A percentile compares a stretch with the other conserved stretches of the same genome.
phyloP scores from a whole-genome alignment of 495 filamentous ascomycete species.

The Xylaria bambusicola region DNA sequence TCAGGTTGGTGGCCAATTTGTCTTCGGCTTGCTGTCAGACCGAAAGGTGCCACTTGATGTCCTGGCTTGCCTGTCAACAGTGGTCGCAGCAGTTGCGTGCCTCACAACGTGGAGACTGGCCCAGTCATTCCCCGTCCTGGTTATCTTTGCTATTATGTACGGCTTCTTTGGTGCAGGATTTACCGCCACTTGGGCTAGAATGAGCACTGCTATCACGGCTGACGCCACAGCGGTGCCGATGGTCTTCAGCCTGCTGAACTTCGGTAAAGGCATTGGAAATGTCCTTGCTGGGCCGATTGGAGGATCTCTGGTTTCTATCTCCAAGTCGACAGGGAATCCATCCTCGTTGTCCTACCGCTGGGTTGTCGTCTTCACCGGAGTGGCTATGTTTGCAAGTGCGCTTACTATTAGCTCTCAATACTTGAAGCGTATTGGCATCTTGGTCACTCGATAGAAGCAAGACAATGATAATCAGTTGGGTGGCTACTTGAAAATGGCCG shows the following conservation, averaged over 20 bases:
- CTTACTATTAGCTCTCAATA: slow-evolving; percentile 2
- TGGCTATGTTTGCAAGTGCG: slow-evolving; percentile 4
- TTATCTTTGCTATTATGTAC: slow-evolving; percentile 37
- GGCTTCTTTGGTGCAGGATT: slow-evolving; percentile 44
- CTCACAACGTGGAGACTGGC: slow-evolving; percentile 37
- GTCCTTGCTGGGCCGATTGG: slow-evolving; percentile 10
- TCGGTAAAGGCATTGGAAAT: slow-evolving; percentile 43
- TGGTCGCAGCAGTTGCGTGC: slow-evolving; percentile 29
- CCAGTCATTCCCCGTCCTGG: slow-evolving; percentile 23
- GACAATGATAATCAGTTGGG: no score
- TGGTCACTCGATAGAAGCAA: not conserved
- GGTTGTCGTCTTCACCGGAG: slow-evolving; percentile 7
- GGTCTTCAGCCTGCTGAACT: slow-evolving; percentile 32
- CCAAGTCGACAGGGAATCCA: not conserved
- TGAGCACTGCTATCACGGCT: slow-evolving; percentile 30
- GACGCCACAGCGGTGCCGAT: slow-evolving; percentile 19
- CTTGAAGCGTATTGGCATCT: not conserved
- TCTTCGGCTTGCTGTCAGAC: slow-evolving; percentile 40
- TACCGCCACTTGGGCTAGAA: slow-evolving; percentile 31
- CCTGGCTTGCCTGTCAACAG: slow-evolving; percentile 46
- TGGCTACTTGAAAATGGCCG: no score
- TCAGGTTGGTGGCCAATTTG: slow-evolving; percentile 37
- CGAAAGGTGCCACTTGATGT: slow-evolving; percentile 51
- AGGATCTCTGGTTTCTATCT: not conserved
- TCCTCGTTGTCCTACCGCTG: slow-evolving; percentile 6